Base-by-base conservation (phyloP, 2,329 filamentous ascomycete genomes). In the Neospermospora avenae region DNA sequence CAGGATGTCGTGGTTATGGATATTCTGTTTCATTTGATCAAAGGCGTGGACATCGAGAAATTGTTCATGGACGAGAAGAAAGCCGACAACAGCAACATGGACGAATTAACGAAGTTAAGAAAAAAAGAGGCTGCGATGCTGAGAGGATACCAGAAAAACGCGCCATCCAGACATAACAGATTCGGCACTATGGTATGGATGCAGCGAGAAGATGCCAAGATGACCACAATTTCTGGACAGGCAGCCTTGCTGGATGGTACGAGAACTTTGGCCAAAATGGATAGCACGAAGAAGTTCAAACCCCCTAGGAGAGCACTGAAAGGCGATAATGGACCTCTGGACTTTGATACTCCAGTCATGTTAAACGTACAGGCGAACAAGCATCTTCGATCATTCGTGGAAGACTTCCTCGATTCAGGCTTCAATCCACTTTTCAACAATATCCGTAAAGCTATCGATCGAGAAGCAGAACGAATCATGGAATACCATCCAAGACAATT, bases 121-220 rank as follows among this genome's bases (percentile, higher is more conserved):
- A 84, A 84, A 57, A 91, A 95, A 70, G 95, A 99, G 75, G 86
- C 87, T 2, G 84, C 87, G n/a, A 90, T 96, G 85, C 80, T 91
- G 57, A 85, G 88, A 68, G 83, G 88, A 52, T 88, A 92, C 68
- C 88, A 88, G 57, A 88, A 86, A 67, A 87, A 87, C 70, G 90
- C 89, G 2, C 90, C 93, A 0, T 93, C 91, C 3, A 81, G 95
- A 51, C 95, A 99, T 74, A 96, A 93, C 68, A 85, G 95, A 35
- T 99, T 98, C 70, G 95, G 95, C 2, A 96, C 93, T 11, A 98
- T 98, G 90, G 86, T 97, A 35, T 98, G 93, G 93, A 85, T 99
- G 39, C 91, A 96, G 76, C 82, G 93, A 58, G 89, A 92, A 52
- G 89, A 93, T 67, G 86, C 89, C 54, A 93, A 93, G 70, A 84